Base-by-base conservation (phyloP, 2,329 filamentous ascomycete genomes). In the Hypoxylon sp. region DNA sequence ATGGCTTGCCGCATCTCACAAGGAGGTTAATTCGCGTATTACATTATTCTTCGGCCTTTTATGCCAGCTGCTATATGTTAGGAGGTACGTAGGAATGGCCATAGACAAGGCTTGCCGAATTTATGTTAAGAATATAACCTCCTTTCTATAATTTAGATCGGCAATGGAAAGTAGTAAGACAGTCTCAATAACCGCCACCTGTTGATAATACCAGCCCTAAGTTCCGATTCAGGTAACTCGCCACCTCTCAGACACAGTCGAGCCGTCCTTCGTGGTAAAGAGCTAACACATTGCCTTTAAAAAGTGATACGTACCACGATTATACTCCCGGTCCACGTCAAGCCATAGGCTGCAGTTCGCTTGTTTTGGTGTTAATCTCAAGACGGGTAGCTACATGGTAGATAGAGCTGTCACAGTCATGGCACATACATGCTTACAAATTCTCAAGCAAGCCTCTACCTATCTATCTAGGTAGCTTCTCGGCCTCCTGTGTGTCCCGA, bases 381-480 rank as follows among this genome's bases (percentile, higher is more conserved):
- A 35, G 44, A 62, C 67, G 67, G 67, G 56, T 67, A 67, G 58
- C 39, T 62, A 50, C 67, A 59, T 67, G 3, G 19, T 2, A 35
- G n/a, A 10, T 19, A 53, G 11, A 47, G 46, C 11, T 19, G 3
- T 11, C 39, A 47, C 13, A 15, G 27, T 21, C 13, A 54, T 46
- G 55, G 46, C 46, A 44, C 27, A 15, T 15, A 27, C 19, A 48
- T n/a, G 24, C 13, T 48, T 29, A 48, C 24, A 48, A 50, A 15
- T 31, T 29, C 21, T 29, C 11, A 19, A 44, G 13, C 11, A 31
- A 27, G 32, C 13, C 3, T 21, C 19, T 17, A 19, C 6, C 2
- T 29, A 10, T 21, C 29, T 19, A 13, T 29, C 4, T n/a, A 11
- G 7, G 37, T 19, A 31, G 37, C 24, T 37, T 27, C 55, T 32